phyloP scores from a whole-genome alignment of 495 filamentous ascomycete genomes.

The Cercophora newfieldiana region DNA sequence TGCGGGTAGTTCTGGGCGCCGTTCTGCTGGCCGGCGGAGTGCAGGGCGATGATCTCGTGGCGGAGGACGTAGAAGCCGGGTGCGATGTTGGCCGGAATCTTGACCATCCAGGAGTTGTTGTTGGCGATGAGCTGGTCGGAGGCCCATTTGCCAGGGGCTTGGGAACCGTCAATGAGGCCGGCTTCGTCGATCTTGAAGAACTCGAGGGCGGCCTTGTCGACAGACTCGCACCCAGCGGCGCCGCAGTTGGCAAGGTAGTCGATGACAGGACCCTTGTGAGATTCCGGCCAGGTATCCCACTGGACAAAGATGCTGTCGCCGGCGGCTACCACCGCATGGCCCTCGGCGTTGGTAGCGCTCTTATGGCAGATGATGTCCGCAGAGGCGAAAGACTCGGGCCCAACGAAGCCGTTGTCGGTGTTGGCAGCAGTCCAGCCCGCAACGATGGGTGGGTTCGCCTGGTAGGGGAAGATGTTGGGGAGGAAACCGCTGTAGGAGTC shows the following conservation, averaged over 20 bases:
- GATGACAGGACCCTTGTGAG: slow-evolving; percentile 63
- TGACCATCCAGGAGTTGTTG: slow-evolving; percentile 68
- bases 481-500: slow-evolving; percentile 45
- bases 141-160: slow-evolving; percentile 51
- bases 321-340: slow-evolving; percentile 44
- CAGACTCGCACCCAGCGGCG: slow-evolving; percentile 61
- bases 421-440: slow-evolving; percentile 57
- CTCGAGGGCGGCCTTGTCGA: slow-evolving; percentile 64
- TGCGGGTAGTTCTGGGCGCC: slow-evolving; percentile 81
- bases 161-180: slow-evolving; percentile 56
- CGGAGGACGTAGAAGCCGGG: slow-evolving; percentile 76
- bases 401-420: slow-evolving; percentile 62
- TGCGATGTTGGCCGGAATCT: slow-evolving; percentile 63
- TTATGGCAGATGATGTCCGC: slow-evolving; percentile 56
- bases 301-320: slow-evolving; percentile 46
- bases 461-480: slow-evolving; percentile 40
- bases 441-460: slow-evolving; percentile 47
- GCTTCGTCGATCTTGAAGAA: slow-evolving; percentile 76
- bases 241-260: slow-evolving; percentile 72
- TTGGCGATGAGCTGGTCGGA: slow-evolving; percentile 58
- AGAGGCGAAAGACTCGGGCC: slow-evolving; percentile 40
- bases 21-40: slow-evolving; percentile 59
- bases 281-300: slow-evolving; percentile 52
- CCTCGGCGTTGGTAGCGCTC: slow-evolving; percentile 39
- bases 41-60: slow-evolving; percentile 79